Conservation (phyloP, 805 yeast species). For the Martiniozyma abietophila region DNA sequence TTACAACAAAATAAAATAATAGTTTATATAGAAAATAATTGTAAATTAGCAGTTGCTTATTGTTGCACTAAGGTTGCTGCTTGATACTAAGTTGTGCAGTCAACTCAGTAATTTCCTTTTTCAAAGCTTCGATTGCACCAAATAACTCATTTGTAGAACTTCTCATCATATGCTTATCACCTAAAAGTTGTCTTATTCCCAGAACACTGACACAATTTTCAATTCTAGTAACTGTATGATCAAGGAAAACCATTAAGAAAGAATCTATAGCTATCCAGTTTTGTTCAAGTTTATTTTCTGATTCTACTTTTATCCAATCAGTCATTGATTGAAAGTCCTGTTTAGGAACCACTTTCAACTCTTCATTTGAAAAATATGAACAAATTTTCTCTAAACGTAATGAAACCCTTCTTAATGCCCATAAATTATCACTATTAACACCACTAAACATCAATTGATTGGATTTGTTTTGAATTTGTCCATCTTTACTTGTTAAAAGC, state of each 20-base stretch:
- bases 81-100: not conserved
- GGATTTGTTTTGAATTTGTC: slow-evolving; percentile 22
- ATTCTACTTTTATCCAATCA: slow-evolving; percentile 13
- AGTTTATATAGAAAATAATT: too few species aligned
- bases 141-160: slow-evolving; percentile 4
- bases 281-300: slow-evolving; percentile 12
- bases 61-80: slow-evolving; percentile 9
- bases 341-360: slow-evolving; percentile 19
- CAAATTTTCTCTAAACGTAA: slow-evolving; percentile 51
- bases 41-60: slow-evolving; percentile 1
- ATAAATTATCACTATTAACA: slow-evolving; percentile 21
- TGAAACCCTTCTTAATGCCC: slow-evolving; percentile 42
- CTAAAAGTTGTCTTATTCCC: slow-evolving; percentile 26
- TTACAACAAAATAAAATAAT: too few species aligned
- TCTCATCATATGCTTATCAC: not conserved
- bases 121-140: slow-evolving; percentile 7
- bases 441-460: slow-evolving; percentile 23
- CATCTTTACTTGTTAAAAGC: slow-evolving; percentile 24
- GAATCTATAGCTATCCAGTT: slow-evolving; percentile 13
- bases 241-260: slow-evolving; percentile 49
- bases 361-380: slow-evolving; percentile 39
- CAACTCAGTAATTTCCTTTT: slow-evolving; percentile 6
- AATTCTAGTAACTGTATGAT: slow-evolving; percentile 58
- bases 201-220: slow-evolving; percentile 48
- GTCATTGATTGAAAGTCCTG: slow-evolving; percentile 6